Evolutionary conservation across 208 protist species (phyloP).

Genomic region (Plasmodiophora brassicae): DNA sequence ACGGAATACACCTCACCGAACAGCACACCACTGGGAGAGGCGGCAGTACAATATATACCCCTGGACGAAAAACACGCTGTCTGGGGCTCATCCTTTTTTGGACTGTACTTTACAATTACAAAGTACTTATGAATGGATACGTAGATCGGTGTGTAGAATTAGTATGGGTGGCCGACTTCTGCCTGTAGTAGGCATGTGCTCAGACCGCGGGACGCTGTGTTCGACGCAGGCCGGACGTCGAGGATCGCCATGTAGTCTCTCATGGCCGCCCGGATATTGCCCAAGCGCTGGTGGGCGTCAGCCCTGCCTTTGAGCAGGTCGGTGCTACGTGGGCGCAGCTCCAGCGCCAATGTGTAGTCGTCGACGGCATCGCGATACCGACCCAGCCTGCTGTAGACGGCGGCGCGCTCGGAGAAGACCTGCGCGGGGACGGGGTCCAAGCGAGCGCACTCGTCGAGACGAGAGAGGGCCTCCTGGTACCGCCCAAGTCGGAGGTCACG

Average conservation of each 20-base stretch:
- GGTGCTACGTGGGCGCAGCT: neutral
- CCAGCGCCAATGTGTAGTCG: constrained; percentile 27
- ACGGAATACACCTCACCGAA: no score
- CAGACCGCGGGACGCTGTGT: no score
- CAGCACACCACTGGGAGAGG: no score
- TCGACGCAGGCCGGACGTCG: no score
- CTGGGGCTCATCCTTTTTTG: no score
- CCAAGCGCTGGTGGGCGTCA: neutral
- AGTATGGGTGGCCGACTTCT: no score
- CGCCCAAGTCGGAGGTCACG: neutral
- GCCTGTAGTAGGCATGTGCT: no score
- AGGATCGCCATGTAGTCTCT: neutral
- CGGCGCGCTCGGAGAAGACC: neutral
- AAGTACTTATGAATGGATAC: no score
- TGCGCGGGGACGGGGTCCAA: constrained; percentile 4
- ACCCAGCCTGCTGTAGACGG: neutral
- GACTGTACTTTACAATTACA: no score
- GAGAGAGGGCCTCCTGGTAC: neutral
- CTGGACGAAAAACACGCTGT: no score
- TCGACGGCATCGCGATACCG: neutral
- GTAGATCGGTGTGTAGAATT: no score
- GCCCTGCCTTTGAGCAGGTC: neutral
- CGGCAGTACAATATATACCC: no score
- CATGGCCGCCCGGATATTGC: neutral
- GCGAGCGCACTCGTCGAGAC: neutral